Conservation (phyloP, 2,329 filamentous ascomycete genomes). For the Botrytis fabae region DNA sequence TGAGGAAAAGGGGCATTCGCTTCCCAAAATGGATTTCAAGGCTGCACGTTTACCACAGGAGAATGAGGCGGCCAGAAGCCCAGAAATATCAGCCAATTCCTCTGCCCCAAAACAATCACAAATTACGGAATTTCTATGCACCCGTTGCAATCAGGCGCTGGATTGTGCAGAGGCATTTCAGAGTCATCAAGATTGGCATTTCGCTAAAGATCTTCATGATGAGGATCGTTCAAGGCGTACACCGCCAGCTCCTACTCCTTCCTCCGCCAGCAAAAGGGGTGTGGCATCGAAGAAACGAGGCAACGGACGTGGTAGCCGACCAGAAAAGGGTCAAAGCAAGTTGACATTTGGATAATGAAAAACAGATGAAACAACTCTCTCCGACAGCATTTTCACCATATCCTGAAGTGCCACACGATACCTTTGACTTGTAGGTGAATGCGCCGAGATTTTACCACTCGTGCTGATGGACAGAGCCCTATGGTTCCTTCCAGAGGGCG, state of each 20-base stretch:
- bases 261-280: slow-evolving; percentile 40
- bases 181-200: slow-evolving; percentile 92
- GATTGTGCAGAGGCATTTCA: slow-evolving; percentile 57
- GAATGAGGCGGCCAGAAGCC: slow-evolving; percentile 39
- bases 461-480: slow-evolving; percentile 17
- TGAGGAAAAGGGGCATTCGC: slow-evolving; percentile 25
- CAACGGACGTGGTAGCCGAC: slow-evolving; percentile 28
- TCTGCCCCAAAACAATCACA: slow-evolving; percentile 41
- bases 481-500: slow-evolving; percentile 5
- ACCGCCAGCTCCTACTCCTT: slow-evolving; percentile 25
- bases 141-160: slow-evolving; percentile 65
- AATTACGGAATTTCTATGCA: slow-evolving; percentile 53
- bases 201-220: slow-evolving; percentile 81
- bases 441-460: slow-evolving; percentile 5
- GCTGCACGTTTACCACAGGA: slow-evolving; percentile 26
- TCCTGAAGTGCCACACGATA: slow-evolving; percentile 35
- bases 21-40: slow-evolving; percentile 13
- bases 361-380: slow-evolving; percentile 14
- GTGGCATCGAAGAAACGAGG: slow-evolving; percentile 34
- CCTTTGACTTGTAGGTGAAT: slow-evolving; percentile 19
- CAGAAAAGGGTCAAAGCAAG: slow-evolving; percentile 60
- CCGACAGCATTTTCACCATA: slow-evolving; percentile 28
- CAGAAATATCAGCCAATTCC: slow-evolving; percentile 27
- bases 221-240: slow-evolving; percentile 31
- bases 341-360: slow-evolving; percentile 51